Conservation (phyloP, 139 green algal species). For the Gonium pectorale region DNA sequence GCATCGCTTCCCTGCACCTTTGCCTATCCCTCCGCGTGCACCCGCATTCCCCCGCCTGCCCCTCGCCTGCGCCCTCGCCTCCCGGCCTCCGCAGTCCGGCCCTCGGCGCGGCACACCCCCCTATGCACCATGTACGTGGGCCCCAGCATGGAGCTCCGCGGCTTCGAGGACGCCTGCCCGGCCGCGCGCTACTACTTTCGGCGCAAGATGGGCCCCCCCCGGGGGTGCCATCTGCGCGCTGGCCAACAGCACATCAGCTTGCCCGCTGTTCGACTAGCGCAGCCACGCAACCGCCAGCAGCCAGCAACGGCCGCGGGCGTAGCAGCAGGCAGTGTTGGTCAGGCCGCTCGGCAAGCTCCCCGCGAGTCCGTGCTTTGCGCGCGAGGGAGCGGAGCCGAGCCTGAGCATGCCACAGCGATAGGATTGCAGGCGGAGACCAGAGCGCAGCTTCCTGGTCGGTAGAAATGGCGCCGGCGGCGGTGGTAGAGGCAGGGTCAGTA, state of each 20-base stretch:
- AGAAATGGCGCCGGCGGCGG: too few relatives aligned
- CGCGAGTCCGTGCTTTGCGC: too few relatives aligned
- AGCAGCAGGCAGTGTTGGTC: too few relatives aligned
- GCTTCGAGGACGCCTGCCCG: slow-evolving; percentile 52
- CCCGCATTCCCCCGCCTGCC: background rate
- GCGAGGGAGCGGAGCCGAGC: too few relatives aligned
- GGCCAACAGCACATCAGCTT: slow-evolving; percentile 14
- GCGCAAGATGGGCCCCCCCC: slow-evolving; percentile 53
- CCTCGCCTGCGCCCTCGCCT: background rate
- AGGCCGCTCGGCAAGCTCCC: too few relatives aligned
- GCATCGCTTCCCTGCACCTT: background rate
- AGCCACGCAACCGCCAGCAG: too few relatives aligned
- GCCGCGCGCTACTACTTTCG: slow-evolving; percentile 53
- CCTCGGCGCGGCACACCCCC: slow-evolving; percentile 26
- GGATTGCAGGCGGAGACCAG: too few relatives aligned
- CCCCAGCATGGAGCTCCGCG: slow-evolving; percentile 18
- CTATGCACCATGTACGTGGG: slow-evolving; percentile 64
- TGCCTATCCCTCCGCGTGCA: background rate
- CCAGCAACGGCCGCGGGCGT: too few relatives aligned
- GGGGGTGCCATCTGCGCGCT: slow-evolving; percentile 46
- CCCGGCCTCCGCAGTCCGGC: slow-evolving; percentile 17
- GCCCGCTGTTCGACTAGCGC: slow-evolving; percentile 31
- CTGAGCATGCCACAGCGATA: too few relatives aligned
- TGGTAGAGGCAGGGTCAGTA: too few relatives aligned
- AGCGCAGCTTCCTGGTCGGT: too few relatives aligned